Conservation (phyloP, 441 rosid species). For the Euphorbia schlechtendalii region DNA sequence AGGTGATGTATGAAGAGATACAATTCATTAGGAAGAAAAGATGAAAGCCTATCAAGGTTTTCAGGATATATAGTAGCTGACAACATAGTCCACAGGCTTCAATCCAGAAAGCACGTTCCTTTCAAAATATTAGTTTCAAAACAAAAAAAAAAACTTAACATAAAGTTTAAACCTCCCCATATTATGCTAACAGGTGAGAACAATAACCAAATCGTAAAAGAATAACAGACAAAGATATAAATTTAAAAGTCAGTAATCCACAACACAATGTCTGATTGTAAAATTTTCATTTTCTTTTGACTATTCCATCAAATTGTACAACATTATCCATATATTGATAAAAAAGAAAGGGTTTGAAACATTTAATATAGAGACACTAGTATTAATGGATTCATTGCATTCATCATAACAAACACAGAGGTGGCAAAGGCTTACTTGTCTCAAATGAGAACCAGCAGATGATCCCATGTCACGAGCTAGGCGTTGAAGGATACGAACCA, state of each 20-base stretch:
- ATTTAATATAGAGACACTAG: neutral
- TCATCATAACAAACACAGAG: neutral
- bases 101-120: neutral
- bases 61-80: neutral
- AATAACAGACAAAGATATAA: too few relatives aligned
- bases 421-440: constrained; percentile 57
- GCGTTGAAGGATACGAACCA: constrained; percentile 84
- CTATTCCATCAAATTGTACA: too few relatives aligned
- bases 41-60: too few relatives aligned
- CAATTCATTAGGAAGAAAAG: neutral
- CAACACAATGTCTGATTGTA: too few relatives aligned
- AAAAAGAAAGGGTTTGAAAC: too few relatives aligned
- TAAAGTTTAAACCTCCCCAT: too few relatives aligned
- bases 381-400: neutral
- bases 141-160: too few relatives aligned
- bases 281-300: too few relatives aligned
- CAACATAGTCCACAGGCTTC: neutral
- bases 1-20: neutral
- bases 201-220: neutral
- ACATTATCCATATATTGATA: too few relatives aligned
- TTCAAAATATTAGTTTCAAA: neutral
- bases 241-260: too few relatives aligned
- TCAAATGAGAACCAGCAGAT: constrained; percentile 64
- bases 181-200: neutral
- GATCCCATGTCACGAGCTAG: constrained; percentile 87